Conservation (phyloP, 116 monocot genomes). For the Thalassia testudinum region DNA sequence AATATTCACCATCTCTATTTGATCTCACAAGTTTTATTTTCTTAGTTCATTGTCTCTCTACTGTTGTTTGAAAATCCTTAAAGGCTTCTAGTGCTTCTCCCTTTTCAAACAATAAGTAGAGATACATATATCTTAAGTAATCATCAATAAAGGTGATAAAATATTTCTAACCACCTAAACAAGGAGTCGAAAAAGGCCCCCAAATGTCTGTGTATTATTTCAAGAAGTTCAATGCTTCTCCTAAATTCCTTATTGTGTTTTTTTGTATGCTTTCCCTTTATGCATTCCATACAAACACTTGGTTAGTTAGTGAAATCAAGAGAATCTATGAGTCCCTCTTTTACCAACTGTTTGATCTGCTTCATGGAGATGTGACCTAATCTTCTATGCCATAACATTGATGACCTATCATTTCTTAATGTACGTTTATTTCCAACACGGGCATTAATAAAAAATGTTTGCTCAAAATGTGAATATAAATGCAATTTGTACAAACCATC, state of each 20-base stretch:
- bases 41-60: conserved; percentile 6
- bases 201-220: conserved; percentile 4
- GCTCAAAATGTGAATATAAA: neutral
- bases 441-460: neutral
- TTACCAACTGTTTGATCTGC: neutral
- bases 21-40: conserved; percentile 3
- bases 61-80: conserved; percentile 4
- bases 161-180: conserved; percentile 4
- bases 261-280: conserved; percentile 7
- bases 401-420: too few species aligned
- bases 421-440: too few species aligned
- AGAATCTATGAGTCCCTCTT: neutral
- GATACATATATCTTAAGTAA: conserved; percentile 2
- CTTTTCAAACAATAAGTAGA: conserved; percentile 7
- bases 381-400: conserved; percentile 9
- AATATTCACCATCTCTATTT: conserved; percentile 8
- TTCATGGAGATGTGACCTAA: conserved; percentile 7
- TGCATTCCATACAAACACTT: conserved; percentile 5
- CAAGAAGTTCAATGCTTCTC: neutral
- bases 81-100: conserved; percentile 1
- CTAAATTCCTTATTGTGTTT: conserved; percentile 3
- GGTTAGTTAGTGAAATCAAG: conserved; percentile 10
- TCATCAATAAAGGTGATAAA: conserved; percentile 8
- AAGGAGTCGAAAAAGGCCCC: neutral
- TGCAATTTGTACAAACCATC: neutral